Base-by-base conservation (phyloP, 164 flowering plant species). In the Chimonanthus salicifolius region DNA sequence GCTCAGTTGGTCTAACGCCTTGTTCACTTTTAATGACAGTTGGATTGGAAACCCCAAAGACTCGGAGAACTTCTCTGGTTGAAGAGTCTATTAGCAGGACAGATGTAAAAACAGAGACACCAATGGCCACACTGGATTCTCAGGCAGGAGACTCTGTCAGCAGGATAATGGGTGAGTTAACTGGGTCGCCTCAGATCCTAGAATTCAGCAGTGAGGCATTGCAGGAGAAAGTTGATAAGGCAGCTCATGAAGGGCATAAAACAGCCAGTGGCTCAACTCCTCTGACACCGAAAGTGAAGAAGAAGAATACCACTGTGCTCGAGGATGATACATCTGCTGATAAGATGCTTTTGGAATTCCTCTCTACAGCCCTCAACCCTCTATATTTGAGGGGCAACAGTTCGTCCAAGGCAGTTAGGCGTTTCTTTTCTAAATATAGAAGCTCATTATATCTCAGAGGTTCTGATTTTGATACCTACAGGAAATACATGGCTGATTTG, bases 351-450 rank as follows among this genome's bases (percentile, higher is more conserved):
- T 75, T 79, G 2, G 86, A 86, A 72, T 82, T 93, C n/a, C 80
- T 50, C 54, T 71, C 68, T 66, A 73, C 86, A 3, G 93, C 91
- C 70, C 73, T 83, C 16, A 85, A 85, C 75, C 78, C 86, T 75
- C 54, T 80, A 47, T 82, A 82, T 80, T 74, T 85, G 51, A 76
- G 21, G 33, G 82, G 81, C 47, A 87, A 74, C 58, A 45, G 58
- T 16, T 68, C 74, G 58, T 84, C 83, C 4, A 20, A 21, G 16
- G 48, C n/a, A 15, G 47, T 76, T 71, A 76, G 65, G 72, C 72
- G 76, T 68, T 88, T 91, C 76, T 83, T 87, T 73, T 69, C 83
- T 50, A 84, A 79, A 72, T 90, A 85, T 75, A 85, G 94, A 78
- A 73, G 78, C 58, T 85, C 83, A 45, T 66, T 77, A 33, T 88